Conservation (phyloP, 2,329 filamentous ascomycete species). For the Lachnellula willkommii region DNA sequence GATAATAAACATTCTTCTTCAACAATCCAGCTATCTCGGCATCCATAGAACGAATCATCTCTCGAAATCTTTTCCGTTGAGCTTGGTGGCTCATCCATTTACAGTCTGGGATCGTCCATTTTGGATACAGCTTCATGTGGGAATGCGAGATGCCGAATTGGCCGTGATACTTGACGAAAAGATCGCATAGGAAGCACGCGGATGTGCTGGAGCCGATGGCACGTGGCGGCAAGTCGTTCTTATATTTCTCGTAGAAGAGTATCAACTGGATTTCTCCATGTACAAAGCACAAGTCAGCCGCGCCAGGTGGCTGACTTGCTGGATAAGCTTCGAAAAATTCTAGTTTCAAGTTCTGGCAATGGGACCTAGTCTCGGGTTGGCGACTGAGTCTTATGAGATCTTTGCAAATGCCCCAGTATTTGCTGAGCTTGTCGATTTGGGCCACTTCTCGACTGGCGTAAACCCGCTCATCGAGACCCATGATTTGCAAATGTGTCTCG, state of each 20-base stretch:
- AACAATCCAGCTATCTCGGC: background rate
- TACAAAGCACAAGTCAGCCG: constrained; percentile 26
- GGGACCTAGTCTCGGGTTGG: background rate
- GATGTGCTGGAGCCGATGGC: constrained; percentile 17
- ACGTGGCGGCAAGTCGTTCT: background rate
- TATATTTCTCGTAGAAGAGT: constrained; percentile 7
- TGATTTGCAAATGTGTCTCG: background rate
- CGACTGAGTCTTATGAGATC: constrained; percentile 11
- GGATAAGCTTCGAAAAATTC: background rate
- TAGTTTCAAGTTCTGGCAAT: constrained; percentile 5
- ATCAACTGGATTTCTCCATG: constrained; percentile 47
- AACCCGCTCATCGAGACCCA: background rate
- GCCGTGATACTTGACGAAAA: constrained; percentile 14
- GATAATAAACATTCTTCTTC: background rate
- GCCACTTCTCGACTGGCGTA: background rate
- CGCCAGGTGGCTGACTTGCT: background rate
- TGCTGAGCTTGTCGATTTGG: constrained; percentile 14
- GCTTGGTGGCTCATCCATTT: background rate
- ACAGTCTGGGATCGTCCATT: constrained; percentile 12
- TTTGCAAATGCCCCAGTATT: constrained; percentile 8
- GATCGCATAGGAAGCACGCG: constrained; percentile 15
- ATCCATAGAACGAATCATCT: background rate
- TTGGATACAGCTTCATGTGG: constrained; percentile 5
- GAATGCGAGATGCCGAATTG: constrained; percentile 11
- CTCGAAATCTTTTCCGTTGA: background rate